Conservation (phyloP, 768 basidiomycete genomes). For the Epithele typhae region DNA sequence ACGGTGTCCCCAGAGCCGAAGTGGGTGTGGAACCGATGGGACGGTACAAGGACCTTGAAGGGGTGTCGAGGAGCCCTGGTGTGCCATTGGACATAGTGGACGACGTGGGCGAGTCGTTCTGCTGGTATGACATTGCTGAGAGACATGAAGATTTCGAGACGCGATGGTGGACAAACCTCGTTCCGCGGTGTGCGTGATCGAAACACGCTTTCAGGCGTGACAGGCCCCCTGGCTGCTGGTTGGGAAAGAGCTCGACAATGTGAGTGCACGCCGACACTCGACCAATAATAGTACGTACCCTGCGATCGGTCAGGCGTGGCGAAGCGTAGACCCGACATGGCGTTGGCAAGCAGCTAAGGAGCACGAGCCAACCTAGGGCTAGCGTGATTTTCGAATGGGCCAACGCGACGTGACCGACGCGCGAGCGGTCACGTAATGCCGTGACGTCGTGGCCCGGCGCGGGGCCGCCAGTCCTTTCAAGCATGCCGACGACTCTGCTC, state of each 20-base stretch:
- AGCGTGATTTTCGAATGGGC: too few relatives aligned
- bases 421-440: slow-evolving; percentile 11
- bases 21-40: slow-evolving; percentile 8
- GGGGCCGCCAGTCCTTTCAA: slow-evolving; percentile 1
- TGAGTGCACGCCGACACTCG: too few relatives aligned
- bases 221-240: slow-evolving; percentile 6
- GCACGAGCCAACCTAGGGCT: too few relatives aligned
- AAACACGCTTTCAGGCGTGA: slow-evolving; percentile 13
- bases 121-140: neutral
- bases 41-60: slow-evolving; percentile 10
- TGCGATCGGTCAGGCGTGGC: too few relatives aligned
- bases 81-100: slow-evolving; percentile 16
- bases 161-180: too few relatives aligned
- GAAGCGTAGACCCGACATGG: too few relatives aligned
- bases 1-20: slow-evolving; percentile 22
- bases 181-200: slow-evolving; percentile 2
- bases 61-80: slow-evolving; percentile 4
- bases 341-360: too few relatives aligned
- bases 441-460: slow-evolving; percentile 12
- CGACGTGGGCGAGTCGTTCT: slow-evolving; percentile 15
- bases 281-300: too few relatives aligned
- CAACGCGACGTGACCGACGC: slow-evolving; percentile 1
- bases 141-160: neutral
- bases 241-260: neutral
- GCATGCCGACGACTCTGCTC: slow-evolving; percentile 3